Evolutionary conservation across 2,329 filamentous ascomycete species (phyloP), one percentile per base, ranked within the genome.

Genomic region (Chaetomium globosum): DNA sequence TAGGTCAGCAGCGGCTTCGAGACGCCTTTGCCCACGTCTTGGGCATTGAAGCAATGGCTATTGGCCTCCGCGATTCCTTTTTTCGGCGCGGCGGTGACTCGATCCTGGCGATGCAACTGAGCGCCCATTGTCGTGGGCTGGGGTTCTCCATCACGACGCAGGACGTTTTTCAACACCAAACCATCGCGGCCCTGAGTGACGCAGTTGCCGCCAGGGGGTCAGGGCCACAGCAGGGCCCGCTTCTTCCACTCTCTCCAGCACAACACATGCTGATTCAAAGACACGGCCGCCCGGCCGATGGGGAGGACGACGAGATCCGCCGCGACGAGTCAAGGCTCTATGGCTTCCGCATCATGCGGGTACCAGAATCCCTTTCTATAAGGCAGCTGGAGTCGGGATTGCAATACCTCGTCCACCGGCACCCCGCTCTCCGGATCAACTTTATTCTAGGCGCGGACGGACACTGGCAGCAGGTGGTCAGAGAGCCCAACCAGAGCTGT

Each of bases 111-210:
- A 51, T 51, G 48, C 48, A 51, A 51, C 48, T 51, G 48, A 51
- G 48, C 48, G 48, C 48, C 48, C 48, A 51, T 23, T 51, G 48
- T 51, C 48, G 48, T 51, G 48, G 21, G 48, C 48, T 51, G 48
- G 48, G 48, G 21, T 26, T 51, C 21, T 51, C 48, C 48, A 21
- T 51, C 48, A 51, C 48, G 48, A 51, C 48, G 9, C 48, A 51
- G 48, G 48, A 51, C 48, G 48, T 51, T 51, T 51, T 51, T 21
- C 48, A 51, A 51, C 48, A 51, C 48, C 48, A 51, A 51, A 51
- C 48, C 6, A 51, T 51, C 13, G 48, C 48, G 21, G 48, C 48
- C 48, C 48, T 51, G 48, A 51, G 48, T 26, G 48, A 51, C 48
- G 48, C 26, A 21, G 48, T 51, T 51, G 48, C 48, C 21, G 48